Percentiles rank a stretch among this genome's conserved stretches.
These are phyloP conservation scores for Salisapilia sapeloensis DNA, from an alignment of 352 stramenopile species.

Conservation along the genomic window DNA sequence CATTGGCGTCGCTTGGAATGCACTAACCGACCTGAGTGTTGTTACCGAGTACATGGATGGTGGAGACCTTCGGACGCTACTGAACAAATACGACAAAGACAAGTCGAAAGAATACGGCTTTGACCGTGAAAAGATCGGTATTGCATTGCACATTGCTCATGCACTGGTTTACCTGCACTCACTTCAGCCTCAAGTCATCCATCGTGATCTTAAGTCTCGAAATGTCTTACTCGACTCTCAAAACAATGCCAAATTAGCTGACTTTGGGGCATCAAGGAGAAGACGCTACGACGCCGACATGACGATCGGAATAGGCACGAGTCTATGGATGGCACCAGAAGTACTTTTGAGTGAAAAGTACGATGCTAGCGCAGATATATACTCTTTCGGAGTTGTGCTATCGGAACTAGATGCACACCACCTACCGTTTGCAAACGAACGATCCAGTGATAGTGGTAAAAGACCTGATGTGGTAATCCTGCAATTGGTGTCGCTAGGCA, in stretches of 20 bases:
- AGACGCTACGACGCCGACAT: conserved; percentile 21
- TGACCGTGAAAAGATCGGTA: conserved; percentile 17
- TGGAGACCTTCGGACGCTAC: conserved; percentile 16
- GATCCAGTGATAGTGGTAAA: conserved; percentile 17
- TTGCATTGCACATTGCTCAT: conserved; percentile 19
- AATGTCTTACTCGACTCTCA: conserved; percentile 22
- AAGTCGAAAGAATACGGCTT: conserved; percentile 13
- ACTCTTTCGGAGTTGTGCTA: conserved; percentile 26
- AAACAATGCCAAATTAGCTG: conserved; percentile 25
- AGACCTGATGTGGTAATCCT: conserved; percentile 33
- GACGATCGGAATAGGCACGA: conserved; percentile 19
- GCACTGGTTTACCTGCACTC: conserved; percentile 34
- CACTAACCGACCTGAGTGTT: conserved; percentile 18
- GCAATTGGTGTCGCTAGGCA: conserved; percentile 37
- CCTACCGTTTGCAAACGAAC: conserved; percentile 14
- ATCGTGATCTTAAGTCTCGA: conserved; percentile 41
- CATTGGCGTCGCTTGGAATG: conserved; percentile 29
- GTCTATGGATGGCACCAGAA: conserved; percentile 24
- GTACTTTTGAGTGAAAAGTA: conserved; percentile 26
- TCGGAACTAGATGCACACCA: conserved; percentile 22
- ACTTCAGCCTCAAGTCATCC: conserved; percentile 13
- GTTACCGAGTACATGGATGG: conserved; percentile 23
- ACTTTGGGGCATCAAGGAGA: conserved; percentile 32
- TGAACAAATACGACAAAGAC: conserved; percentile 10
- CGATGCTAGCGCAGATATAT: conserved; percentile 20